Conservation (phyloP, 2,329 filamentous ascomycete genomes). For the Thermoascus crustaceus region DNA sequence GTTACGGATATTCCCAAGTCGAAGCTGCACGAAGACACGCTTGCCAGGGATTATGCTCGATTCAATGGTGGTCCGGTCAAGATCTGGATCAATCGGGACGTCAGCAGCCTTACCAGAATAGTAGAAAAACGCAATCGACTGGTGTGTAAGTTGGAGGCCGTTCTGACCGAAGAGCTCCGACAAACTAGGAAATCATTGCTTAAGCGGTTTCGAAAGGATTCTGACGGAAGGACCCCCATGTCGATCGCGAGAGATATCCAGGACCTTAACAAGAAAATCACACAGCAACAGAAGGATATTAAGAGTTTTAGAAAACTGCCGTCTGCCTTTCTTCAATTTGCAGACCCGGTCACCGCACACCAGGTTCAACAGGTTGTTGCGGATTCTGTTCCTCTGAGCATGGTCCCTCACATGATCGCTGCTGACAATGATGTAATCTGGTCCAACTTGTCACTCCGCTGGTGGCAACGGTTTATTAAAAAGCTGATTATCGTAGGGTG, state of each 20-base stretch:
- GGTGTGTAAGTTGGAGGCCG: too few species aligned
- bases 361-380: conserved; percentile 11
- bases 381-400: conserved; percentile 11
- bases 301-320: not conserved
- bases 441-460: not conserved
- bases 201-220: too few species aligned
- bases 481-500: not conserved
- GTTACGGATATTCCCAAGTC: conserved; percentile 24
- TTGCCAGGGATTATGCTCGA: conserved; percentile 8
- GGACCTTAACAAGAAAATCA: not conserved
- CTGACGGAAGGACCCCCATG: too few species aligned
- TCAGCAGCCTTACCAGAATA: too few species aligned
- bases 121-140: too few species aligned
- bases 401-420: conserved; percentile 5
- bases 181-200: too few species aligned
- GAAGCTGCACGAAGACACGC: not conserved
- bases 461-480: not conserved
- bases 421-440: not conserved
- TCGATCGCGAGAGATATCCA: not conserved
- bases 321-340: conserved; percentile 14
- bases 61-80: too few species aligned
- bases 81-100: too few species aligned
- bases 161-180: too few species aligned
- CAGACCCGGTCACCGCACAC: conserved; percentile 3
- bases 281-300: not conserved